These are phyloP conservation scores for Pseudonitzschia multiseries DNA, from an alignment of 108 stramenopile species.

Conservation along the genomic window DNA sequence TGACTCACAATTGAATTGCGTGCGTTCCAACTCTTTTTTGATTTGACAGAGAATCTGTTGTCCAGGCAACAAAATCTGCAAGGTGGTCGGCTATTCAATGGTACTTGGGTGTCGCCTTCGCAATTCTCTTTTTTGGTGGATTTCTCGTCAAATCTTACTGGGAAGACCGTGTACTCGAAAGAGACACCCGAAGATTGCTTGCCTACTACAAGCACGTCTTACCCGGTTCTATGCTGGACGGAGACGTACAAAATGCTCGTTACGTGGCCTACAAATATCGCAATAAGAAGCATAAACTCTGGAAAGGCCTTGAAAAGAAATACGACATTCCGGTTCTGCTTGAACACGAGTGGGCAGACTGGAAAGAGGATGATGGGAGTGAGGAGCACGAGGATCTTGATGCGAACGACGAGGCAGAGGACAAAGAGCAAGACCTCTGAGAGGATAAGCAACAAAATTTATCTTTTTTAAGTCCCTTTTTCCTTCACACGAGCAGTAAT, in stretches of 20 bases:
- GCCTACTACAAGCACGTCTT: conserved; percentile 80
- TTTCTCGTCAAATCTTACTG: conserved; percentile 79
- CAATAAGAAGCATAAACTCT: conserved; percentile 74
- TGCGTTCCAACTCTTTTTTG: conserved; percentile 2
- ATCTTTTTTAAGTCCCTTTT: background rate
- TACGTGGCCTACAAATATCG: conserved; percentile 83
- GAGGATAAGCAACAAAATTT: background rate
- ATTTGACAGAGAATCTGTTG: conserved; percentile 64
- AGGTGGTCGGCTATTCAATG: conserved; percentile 58
- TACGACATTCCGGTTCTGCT: conserved; percentile 66
- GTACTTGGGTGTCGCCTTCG: conserved; percentile 60
- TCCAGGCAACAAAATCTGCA: conserved; percentile 77
- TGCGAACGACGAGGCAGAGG: conserved; percentile 27
- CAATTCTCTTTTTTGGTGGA: conserved; percentile 75
- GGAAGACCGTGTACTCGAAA: conserved; percentile 74
- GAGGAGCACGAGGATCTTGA: conserved; percentile 60
- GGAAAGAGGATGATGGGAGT: conserved; percentile 31
- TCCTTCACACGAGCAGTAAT: background rate
- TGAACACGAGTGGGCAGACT: conserved; percentile 70
- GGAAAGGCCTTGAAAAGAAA: conserved; percentile 80
- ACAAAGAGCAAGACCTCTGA: conserved; percentile 22
- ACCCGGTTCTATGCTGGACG: conserved; percentile 74
- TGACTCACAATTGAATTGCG: background rate
- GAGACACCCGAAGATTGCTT: conserved; percentile 67
- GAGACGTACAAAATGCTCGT: conserved; percentile 70